Base-by-base conservation (phyloP, 805 yeast species). In the Yamadazyma sp. region DNA sequence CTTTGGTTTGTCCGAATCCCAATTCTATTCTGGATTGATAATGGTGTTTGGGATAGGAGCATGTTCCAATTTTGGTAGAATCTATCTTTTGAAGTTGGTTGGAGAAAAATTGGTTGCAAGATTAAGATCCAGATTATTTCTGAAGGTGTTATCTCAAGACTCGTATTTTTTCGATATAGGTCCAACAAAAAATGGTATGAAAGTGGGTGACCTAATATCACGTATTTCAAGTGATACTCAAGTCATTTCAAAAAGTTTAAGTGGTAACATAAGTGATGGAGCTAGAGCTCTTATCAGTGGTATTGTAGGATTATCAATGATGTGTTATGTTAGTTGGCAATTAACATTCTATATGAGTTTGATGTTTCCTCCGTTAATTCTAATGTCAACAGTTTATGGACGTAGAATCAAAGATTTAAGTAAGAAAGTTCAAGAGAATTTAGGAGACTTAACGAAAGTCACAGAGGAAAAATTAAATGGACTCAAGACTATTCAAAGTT, bases 261-360 rank as follows among this genome's bases (percentile, higher is more conserved):
- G 96, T 22, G 91, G 84, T 47, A 89, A 91, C 55, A 72, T 91
- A 16, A 82, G 93, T 38, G 97, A 91, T 55, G 98, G 98, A n/a
- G 71, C 88, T 23, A 67, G 97, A 39, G 80, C 97, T 0, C 56
- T 80, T 1, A 77, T 91, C 14, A 79, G 87, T 49, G 96, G 96
- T 1, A 67, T 75, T 30, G 95, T 86, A 26, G 98, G 97, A 5
- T 64, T 89, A 30, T 75, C 86, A 3, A 87, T 89, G 96, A 91
- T 91, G 98, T 68, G 86, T 43, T 78, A 78, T 47, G 93, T 89
- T 7, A 82, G 93, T 24, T 75, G 86, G 67, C 80, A 88, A 50
- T 68, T 91, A 40, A 86, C 96, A 0, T 78, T 82, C 6, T 80
- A 85, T 38, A 86, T 91, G 84, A 68, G 84, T 44, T 49, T 86